Base-by-base conservation (phyloP, 495 filamentous ascomycete species). In the Glarea lozoyensis region DNA sequence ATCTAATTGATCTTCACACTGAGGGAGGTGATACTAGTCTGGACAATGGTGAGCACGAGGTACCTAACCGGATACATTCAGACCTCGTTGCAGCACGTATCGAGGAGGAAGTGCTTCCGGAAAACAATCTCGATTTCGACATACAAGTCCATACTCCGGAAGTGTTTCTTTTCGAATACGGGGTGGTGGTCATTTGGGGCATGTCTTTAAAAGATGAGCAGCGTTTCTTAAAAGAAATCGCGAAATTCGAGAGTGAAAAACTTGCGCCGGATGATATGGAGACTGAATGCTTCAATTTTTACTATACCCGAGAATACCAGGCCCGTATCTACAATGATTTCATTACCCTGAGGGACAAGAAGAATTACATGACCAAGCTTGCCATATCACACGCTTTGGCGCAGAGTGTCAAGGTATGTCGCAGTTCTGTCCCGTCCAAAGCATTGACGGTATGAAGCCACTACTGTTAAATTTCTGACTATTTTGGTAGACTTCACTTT, bases 111-210 rank as follows among this genome's bases (percentile, higher is more conserved):
- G 35, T 48, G 15, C 27, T 29, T 21, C 34, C 48, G 15, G 53
- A 58, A 5, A 36, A 19, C 10, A 61, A 57, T 10, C 53, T 61
- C 20, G 66, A 86, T 56, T 78, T 86, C 37, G 83, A 86, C 58
- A 89, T 76, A 16, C 71, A 59, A 43, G 85, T 96, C 10, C 86
- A 94, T 58, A 94, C 80, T 1, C 88, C 90, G 0, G 92, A 98
- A 60, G 73, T 96, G 9, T 97, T 98, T 61, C 72, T 98, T 17
- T 98, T 95, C 58, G 83, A 94, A 51, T 98, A 98, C 55, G 92
- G 92, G 30, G 93, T 94, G n/a, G 85, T 95, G n/a, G 92, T 98
- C n/a, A 89, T 97, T 59, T 98, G 92, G 92, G 92, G 92, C 45
- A 94, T 98, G 90, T 80, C 85, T 1, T 62, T 82, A 6, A 68